Evolutionary conservation across 345 rosid genomes (phyloP), one percentile per base, ranked within the genome.

Genomic region (Acer saccharum): DNA sequence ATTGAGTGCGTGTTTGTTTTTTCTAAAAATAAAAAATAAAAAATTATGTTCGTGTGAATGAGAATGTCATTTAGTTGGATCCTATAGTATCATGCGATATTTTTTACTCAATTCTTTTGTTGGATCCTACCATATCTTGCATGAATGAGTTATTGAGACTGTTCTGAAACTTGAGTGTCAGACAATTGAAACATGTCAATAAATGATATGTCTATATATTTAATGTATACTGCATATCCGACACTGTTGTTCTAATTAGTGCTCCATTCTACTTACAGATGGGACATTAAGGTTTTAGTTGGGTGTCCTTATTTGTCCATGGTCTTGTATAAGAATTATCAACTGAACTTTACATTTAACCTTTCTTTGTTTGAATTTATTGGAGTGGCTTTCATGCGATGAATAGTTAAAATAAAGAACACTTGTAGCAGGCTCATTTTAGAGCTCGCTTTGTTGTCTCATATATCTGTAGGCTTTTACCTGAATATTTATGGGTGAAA

Each of bases 291-390:
- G 60, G 27, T 25, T 27, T 46, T 44, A 25, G 20, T 63, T n/a
- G 43, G 77, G 1, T 44, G 11, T 11, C 25, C 3, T 27, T 29
- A 2, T 12, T 57, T 39, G 67, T 35, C 27, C 10, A 11, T 8
- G 39, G 25, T 18, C 43, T 62, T 63, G 21, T 16, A 1, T 43
- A 62, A 23, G 58, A 25, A 61, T 62, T 17, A 54, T 23, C 12
- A 46, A 32, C 11, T 18, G 27, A 54, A 10, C 64, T 65, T 50
- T 3, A 2, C n/a, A 21, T 10, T 17, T 46, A 12, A 32, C 43
- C 64, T 74, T 46, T 27, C 4, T 65, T n/a, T 74, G 63, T 63
- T 41, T 73, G 41, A 44, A 46, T 60, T 73, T 18, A 35, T 54
- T 16, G 25, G 16, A 21, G 21, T 43, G 23, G 17, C 25, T 17